A percentile compares a stretch with the other conserved stretches of the same genome.
Conservation (phyloP, 129 eudicot species). For the Heracleum sosnowskyi region DNA sequence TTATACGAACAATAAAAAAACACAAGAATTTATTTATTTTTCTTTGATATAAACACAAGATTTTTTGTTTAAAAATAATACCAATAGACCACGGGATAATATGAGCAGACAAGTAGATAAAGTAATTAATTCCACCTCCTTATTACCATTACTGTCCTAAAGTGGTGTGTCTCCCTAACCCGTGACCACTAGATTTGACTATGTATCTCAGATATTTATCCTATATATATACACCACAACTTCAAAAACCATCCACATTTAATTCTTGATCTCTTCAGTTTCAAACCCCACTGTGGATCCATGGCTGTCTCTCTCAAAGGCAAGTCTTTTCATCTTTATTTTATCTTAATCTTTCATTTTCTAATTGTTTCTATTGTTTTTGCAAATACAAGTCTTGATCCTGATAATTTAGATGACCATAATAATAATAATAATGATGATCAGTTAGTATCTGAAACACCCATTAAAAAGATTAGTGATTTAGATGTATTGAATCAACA, state of each 20-base stretch:
- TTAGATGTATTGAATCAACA: constrained; percentile 35
- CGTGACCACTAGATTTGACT: not conserved
- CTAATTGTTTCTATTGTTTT: constrained; percentile 19
- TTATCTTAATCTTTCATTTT: constrained; percentile 26
- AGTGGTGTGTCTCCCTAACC: not conserved
- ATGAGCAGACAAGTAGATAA: not conserved
- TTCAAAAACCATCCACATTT: not conserved
- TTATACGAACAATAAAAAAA: no score
- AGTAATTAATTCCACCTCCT: not conserved
- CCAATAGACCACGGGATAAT: no score
- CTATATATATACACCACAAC: not conserved
- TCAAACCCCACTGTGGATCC: constrained; percentile 10
- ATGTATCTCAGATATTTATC: not conserved
- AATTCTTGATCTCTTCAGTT: constrained; percentile 11
- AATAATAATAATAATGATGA: not conserved
- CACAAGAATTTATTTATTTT: no score
- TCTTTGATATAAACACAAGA: no score
- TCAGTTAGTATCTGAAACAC: not conserved
- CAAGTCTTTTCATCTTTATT: constrained; percentile 37
- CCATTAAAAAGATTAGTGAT: constrained; percentile 27
- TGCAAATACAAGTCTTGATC: constrained; percentile 13
- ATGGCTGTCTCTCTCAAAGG: constrained; percentile 42
- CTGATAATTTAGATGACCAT: constrained; percentile 13
- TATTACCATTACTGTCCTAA: not conserved
- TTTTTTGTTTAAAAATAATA: no score